Conservation (phyloP, 305 asterid species). For the Fraxinus baroniana region DNA sequence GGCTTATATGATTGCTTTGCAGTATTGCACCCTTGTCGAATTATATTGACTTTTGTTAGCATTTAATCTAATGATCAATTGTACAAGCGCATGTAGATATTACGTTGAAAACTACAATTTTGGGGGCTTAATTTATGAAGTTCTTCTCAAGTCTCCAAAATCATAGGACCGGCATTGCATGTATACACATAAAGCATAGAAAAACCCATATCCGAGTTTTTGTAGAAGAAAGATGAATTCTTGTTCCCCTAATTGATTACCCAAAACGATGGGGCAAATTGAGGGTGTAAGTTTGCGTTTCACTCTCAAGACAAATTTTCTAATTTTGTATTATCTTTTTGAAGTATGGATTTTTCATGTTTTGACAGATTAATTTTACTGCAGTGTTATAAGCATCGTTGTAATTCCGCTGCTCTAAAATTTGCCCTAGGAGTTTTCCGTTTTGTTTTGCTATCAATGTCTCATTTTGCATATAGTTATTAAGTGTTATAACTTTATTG, state of each 20-base stretch:
- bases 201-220: neutral
- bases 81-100: too few relatives aligned
- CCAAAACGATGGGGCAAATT: neutral
- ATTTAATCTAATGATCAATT: too few relatives aligned
- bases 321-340: neutral
- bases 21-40: too few relatives aligned
- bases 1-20: too few relatives aligned
- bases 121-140: too few relatives aligned
- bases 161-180: neutral
- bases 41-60: too few relatives aligned
- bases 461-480: neutral
- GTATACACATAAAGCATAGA: neutral
- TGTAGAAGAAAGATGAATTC: neutral
- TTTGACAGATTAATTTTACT: neutral
- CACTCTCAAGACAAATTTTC: neutral
- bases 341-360: neutral
- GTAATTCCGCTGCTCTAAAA: neutral
- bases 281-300: neutral
- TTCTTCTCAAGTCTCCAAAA: too few relatives aligned
- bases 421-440: neutral
- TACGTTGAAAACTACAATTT: too few relatives aligned
- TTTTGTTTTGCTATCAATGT: neutral
- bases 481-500: neutral
- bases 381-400: neutral
- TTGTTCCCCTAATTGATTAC: neutral